Base-by-base conservation (phyloP, 495 filamentous ascomycete genomes). In the Chaetomium tenue region DNA sequence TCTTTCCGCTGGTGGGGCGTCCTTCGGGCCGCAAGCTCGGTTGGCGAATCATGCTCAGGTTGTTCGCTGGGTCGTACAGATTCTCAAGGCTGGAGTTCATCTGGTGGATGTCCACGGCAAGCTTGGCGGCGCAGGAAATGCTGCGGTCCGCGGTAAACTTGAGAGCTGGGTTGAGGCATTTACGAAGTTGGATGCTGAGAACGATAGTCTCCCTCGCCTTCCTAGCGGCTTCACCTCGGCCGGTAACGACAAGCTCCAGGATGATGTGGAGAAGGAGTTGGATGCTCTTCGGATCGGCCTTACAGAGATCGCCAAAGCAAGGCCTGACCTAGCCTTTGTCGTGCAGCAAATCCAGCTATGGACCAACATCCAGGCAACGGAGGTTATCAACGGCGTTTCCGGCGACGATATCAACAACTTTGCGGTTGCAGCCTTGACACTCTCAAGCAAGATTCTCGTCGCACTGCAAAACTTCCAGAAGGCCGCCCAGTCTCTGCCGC, bases 381-480 rank as follows among this genome's bases (percentile, higher is more conserved):
- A 60, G 33, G 28, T 58, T 16, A 40, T 56, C 37, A 66, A 66
- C 30, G 72, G 70, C 39, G 18, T 48, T 56, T 66, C 11, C 63
- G 66, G 6, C 8, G 53, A 58, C 4, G 53, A 58, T n/a, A 67
- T 66, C 13, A 68, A 71, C 25, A 66, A 69, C n/a, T 68, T 81
- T 20, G 67, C 70, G 16, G 69, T 73, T 2, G 81, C 89, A n/a
- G 85, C 88, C 48, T 65, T 79, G 23, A 81, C 77, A 4, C 72
- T 91, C n/a, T 80, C 87, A 12, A 82, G 73, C 74, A 83, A 84
- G 55, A 83, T 92, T 48, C 83, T 93, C 6, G 86, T 92, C 48
- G 86, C 88, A 26, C 79, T 93, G 15, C 90, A 96, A 65, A 83
- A 86, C 65, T 81, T 91, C 69, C 84, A 85, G 57, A 85, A 84